Base-by-base conservation (phyloP, 805 yeast genomes). In the Wilhelminamyces savonicus region DNA sequence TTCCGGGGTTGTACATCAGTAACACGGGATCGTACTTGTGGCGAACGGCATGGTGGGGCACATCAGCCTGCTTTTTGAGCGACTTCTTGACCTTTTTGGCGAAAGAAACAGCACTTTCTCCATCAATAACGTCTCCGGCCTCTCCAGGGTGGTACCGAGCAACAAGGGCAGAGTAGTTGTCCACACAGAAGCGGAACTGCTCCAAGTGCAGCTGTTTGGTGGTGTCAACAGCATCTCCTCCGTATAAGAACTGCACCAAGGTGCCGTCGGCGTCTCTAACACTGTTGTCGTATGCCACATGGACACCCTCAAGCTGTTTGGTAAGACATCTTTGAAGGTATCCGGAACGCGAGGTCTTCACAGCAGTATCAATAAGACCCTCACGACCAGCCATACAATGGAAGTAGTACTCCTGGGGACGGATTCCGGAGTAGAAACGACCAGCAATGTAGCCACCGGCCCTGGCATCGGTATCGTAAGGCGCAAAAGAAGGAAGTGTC, bases 321-420 rank as follows among this genome's bases (percentile, higher is more conserved):
- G 95, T 92, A 62, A 92, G 74, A 75, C 99, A 94, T 66, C 99
- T 80, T 66, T 92, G 99, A 59, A 92, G 72, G 63, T 92, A 92
- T 66, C 97, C 97, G 16, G 97, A 88, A 64, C 90, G 97, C 2
- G 99, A 97, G 24, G 99, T 92, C 61, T 92, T 92, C 28, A 92
- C 99, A 11, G 99, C 99, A 32, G 99, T 92, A 73, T 92, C 99
- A 56, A 92, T 94, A 55, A 92, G 71, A 71, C 99, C 99, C 68
- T 92, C 99, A 74, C 99, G 86, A 69, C 99, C 99, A 53, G 98
- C 97, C 96, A 92, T 92, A 30, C 97, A 97, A 57, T 92, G 99
- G 92, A 94, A 92, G 56, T 88, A 92, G 63, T 94, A 92, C 60
- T 92, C 99, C 63, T 92, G 99, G 4, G 98, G 98, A 57, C 85